These are phyloP conservation scores for Microsporum canis DNA, from an alignment of 2,329 filamentous ascomycete genomes.

Conservation along the genomic window DNA sequence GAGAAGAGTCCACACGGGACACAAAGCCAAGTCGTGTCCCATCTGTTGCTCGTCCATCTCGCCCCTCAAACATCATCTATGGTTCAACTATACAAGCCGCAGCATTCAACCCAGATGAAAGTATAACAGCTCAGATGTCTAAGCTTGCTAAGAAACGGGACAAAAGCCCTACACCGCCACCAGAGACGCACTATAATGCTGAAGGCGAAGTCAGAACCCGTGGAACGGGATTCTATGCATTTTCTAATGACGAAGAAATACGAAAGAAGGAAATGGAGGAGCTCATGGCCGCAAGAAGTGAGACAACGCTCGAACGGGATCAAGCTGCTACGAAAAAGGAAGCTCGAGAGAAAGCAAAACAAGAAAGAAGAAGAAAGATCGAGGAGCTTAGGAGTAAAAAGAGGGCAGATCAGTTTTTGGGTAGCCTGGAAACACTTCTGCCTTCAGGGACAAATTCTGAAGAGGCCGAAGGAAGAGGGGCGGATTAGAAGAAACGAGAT, in stretches of 20 bases:
- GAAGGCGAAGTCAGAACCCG: slow-evolving; percentile 72
- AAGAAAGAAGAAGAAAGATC: slow-evolving; percentile 42
- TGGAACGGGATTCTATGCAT: slow-evolving; percentile 84
- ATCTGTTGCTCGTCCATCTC: slow-evolving; percentile 33
- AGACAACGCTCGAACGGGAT: slow-evolving; percentile 54
- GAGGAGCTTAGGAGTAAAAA: slow-evolving; percentile 49
- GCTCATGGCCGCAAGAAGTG: slow-evolving; percentile 53
- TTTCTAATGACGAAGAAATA: slow-evolving; percentile 62
- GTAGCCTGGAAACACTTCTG: slow-evolving; percentile 37
- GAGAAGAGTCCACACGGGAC: slow-evolving; percentile 16
- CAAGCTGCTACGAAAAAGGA: slow-evolving; percentile 48
- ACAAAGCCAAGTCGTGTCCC: slow-evolving; percentile 15
- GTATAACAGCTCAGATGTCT: slow-evolving; percentile 57
- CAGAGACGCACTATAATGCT: slow-evolving; percentile 75
- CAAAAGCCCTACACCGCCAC: slow-evolving; percentile 66
- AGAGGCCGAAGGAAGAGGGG: neutral
- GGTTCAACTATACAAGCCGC: slow-evolving; percentile 74
- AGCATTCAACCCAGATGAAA: slow-evolving; percentile 68
- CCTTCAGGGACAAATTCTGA: neutral
- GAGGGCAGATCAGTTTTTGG: slow-evolving; percentile 62
- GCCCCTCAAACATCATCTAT: slow-evolving; percentile 62
- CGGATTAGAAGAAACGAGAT: neutral
- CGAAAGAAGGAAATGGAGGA: slow-evolving; percentile 63
- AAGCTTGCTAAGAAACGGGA: slow-evolving; percentile 67
- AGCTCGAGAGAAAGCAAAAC: slow-evolving; percentile 51